Base-by-base conservation (phyloP, 192 early-diverging fungal species). In the Chytriomyces confervae region DNA sequence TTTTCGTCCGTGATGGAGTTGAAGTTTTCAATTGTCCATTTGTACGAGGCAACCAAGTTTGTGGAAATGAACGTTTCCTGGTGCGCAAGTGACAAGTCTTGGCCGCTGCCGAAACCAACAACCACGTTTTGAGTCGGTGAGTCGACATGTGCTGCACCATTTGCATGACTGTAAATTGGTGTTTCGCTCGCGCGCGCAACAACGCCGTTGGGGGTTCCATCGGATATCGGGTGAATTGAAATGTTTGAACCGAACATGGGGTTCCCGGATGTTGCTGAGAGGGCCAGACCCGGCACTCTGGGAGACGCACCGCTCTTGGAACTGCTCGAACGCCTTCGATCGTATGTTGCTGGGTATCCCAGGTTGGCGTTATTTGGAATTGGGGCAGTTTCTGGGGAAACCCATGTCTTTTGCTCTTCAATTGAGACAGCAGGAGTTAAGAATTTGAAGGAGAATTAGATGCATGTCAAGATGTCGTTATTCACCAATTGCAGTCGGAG, bases 1-100 rank as follows among this genome's bases (percentile, higher is more conserved):
- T 87, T 87, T 48, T 87, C 83, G 27, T 82, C 81, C 51, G 57
- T 44, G 7, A 72, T 46, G 27, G 51, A 61, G 11, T 43, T n/a
- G 62, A 84, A 84, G 24, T 72, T 64, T 44, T 76, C 63, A 20
- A 82, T 47, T 20, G 73, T 50, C 81, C 81, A 82, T 48, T 36
- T 49, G 24, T 76, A 82, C 16, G 81, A 76, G 27, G 81, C 77
- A 50, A 69, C 78, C 11, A 82, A 27, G 24, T 69, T 64, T 18
- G 81, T 76, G 11, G 43, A n/a, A 24, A 82, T 66, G 7, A 67
- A 50, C n/a, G 69, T 29, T 53, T 50, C 50, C 6, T 10, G 11
- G 51, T 50, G 47, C 10, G 47, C 24, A 3, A 45, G 13, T 8
- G 69, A 23, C 20, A 16, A 23, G 29, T 20, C 50, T 16, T 50